Conservation (phyloP, 805 yeast species). For the Ogataea methanolica region DNA sequence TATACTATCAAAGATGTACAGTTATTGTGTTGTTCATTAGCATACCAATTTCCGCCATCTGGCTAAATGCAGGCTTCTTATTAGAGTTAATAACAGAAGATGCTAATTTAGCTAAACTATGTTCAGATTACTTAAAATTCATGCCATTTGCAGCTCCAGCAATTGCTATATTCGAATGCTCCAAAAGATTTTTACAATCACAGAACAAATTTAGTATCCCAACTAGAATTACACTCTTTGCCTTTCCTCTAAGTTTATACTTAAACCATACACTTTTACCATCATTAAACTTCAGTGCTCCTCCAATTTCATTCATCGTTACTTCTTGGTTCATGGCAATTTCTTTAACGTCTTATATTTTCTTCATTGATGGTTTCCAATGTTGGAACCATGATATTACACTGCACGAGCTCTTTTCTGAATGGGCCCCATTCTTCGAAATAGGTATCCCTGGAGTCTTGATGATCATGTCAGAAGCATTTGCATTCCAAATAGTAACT, state of each 20-base stretch:
- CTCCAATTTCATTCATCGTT: slow-evolving; percentile 64
- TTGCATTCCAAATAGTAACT: slow-evolving; percentile 50
- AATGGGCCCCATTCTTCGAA: slow-evolving; percentile 40
- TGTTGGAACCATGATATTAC: slow-evolving; percentile 50
- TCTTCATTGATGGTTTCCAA: slow-evolving; percentile 54
- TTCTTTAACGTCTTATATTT: slow-evolving; percentile 47
- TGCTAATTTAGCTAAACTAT: slow-evolving; percentile 38
- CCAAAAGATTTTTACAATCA: slow-evolving; percentile 67
- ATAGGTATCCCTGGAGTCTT: slow-evolving; percentile 49
- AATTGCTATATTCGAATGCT: slow-evolving; percentile 60
- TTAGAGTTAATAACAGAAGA: slow-evolving; percentile 41
- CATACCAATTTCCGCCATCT: slow-evolving; percentile 52
- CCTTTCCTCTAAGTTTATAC: slow-evolving; percentile 63
- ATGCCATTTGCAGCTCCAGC: slow-evolving; percentile 65
- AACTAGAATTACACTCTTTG: slow-evolving; percentile 58
- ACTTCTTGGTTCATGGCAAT: slow-evolving; percentile 68
- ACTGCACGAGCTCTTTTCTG: slow-evolving; percentile 29
- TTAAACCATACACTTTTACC: slow-evolving; percentile 58
- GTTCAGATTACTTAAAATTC: slow-evolving; percentile 48
- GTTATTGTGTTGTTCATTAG: slow-evolving; percentile 43
- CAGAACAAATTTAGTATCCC: slow-evolving; percentile 76
- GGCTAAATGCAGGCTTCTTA: slow-evolving; percentile 50
- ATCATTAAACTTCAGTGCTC: slow-evolving; percentile 63
- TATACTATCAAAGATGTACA: slow-evolving; percentile 61
- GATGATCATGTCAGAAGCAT: slow-evolving; percentile 54